These are phyloP conservation scores for Aspergillus latus DNA, from an alignment of 2,329 filamentous ascomycete species.

Conservation along the genomic window DNA sequence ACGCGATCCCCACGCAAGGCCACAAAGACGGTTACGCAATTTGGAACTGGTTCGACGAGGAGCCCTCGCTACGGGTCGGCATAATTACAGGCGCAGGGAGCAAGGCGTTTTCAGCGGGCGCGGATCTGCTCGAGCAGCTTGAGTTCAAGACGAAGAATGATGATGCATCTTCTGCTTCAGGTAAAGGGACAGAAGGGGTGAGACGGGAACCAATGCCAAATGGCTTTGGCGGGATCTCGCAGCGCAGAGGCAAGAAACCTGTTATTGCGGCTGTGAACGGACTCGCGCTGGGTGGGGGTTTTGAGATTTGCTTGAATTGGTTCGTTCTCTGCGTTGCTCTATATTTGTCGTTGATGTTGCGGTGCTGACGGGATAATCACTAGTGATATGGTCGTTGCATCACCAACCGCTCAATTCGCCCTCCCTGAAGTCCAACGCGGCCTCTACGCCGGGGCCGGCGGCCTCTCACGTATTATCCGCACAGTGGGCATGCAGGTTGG, in stretches of 20 bases:
- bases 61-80: slow-evolving; percentile 41
- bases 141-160: slow-evolving; percentile 18
- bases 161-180: slow-evolving; percentile 13
- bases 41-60: slow-evolving; percentile 44
- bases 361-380: neutral
- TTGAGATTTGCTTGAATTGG: slow-evolving; percentile 91
- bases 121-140: slow-evolving; percentile 45
- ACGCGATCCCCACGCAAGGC: slow-evolving; percentile 41
- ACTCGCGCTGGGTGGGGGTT: slow-evolving; percentile 71
- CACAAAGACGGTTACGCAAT: slow-evolving; percentile 42
- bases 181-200: slow-evolving; percentile 29
- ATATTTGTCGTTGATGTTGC: neutral
- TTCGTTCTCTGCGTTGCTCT: slow-evolving; percentile 28
- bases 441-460: slow-evolving; percentile 69
- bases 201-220: slow-evolving; percentile 22
- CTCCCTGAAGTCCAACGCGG: slow-evolving; percentile 71
- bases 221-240: slow-evolving; percentile 58
- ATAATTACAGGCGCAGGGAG: slow-evolving; percentile 46
- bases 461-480: slow-evolving; percentile 65
- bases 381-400: slow-evolving; percentile 70
- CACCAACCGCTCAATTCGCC: slow-evolving; percentile 58
- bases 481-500: slow-evolving; percentile 68
- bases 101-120: slow-evolving; percentile 47
- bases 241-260: slow-evolving; percentile 65
- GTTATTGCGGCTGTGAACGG: slow-evolving; percentile 78